Evolutionary conservation across 805 yeast genomes (phyloP), one percentile per base, ranked within the genome.

Genomic region (Kuraishia capsulata): DNA sequence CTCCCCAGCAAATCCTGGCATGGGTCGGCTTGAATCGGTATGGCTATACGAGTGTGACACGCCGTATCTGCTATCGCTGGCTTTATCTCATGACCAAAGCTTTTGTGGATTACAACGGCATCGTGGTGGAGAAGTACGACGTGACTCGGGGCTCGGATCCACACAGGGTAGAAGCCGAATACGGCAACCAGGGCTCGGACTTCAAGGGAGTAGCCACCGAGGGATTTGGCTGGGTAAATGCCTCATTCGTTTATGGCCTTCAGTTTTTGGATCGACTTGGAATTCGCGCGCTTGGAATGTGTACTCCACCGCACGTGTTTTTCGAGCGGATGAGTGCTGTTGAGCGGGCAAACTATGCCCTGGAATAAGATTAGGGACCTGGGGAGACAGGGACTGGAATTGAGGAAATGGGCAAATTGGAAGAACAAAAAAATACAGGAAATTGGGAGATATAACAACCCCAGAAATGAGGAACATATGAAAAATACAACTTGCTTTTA

Each of bases 151-250:
- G 80, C 2, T 76, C 79, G 2, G 88, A 81, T 48, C 95, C 97
- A 1, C 97, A 90, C 56, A 73, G 79, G 44, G 97, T 92, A 19
- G 87, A 81, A 45, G 97, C 97, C 0, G 97, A 90, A 56, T 90
- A 90, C 59, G 98, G 98, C 18, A 90, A 90, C 56, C 97, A 92
- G 60, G 98, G 98, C 8, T 70, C 85, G 1, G 95, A 81, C 44
- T 85, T 88, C 54, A 82, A 83, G 56, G 96, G 96, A 35, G 96
- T 84, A 31, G 95, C 95, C 0, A 80, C 83, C 5, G 97, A 92
- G 61, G 98, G 98, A 1, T 90, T 90, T 59, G 98, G 97, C 1
- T 90, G 98, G 98, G 96, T 90, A 37, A 90, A 90, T 62, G 82
- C 97, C 4, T 78, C 92, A 49, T 88, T 75, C 58, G 51, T 81